Conservation (phyloP, 176 grass and related monocot genomes). For the Triticum dicoccoides region DNA sequence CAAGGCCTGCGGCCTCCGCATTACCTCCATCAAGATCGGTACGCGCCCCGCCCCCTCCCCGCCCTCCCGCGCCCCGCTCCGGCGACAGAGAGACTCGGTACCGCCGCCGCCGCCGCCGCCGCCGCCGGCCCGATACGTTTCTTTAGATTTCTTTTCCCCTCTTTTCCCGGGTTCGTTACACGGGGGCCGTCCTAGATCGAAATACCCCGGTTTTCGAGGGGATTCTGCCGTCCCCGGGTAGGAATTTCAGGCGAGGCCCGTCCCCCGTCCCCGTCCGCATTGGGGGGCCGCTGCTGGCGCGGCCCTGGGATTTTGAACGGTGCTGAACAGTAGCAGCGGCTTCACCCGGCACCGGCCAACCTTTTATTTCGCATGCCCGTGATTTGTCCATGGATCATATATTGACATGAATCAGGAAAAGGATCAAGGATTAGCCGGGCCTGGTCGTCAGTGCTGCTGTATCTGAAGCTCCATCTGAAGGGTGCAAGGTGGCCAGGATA, state of each 20-base stretch:
- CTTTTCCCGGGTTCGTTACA: neutral
- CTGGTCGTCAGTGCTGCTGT: neutral
- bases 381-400: constrained; percentile 1
- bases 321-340: neutral
- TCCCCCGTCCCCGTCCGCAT: neutral
- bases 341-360: neutral
- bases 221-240: neutral
- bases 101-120: neutral
- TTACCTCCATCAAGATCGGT: constrained; percentile 43
- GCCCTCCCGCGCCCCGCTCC: neutral
- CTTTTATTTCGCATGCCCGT: neutral
- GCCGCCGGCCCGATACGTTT: neutral
- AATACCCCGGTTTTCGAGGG: neutral
- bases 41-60: neutral
- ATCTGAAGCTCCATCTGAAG: neutral
- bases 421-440: neutral
- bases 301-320: constrained; percentile 7
- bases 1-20: constrained; percentile 43
- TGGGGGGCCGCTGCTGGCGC: neutral
- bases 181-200: neutral
- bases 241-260: neutral
- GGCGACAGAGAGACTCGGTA: neutral
- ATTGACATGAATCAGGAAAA: neutral
- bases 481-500: constrained; percentile 3
- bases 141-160: neutral